A percentile compares a stretch with the other conserved stretches of the same genome.
These are phyloP conservation scores for Diaporthe ampelina DNA, from an alignment of 2,329 filamentous ascomycete species.

Conservation along the genomic window DNA sequence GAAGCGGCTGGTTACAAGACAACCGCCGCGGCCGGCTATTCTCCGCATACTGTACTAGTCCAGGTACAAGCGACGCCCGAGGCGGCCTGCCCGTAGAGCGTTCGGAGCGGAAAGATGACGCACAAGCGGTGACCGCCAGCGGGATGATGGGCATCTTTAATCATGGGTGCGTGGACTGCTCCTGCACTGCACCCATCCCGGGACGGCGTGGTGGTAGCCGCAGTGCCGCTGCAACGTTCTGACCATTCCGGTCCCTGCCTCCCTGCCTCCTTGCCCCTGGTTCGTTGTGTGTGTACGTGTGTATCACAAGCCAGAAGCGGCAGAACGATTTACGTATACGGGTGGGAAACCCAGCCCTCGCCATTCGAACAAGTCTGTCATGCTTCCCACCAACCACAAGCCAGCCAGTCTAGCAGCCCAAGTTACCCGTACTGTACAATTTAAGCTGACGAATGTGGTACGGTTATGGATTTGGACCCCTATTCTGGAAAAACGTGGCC, in stretches of 20 bases:
- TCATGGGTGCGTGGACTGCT: background rate
- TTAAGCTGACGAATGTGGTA: no score
- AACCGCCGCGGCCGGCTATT: background rate
- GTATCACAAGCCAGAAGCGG: conserved; percentile 5
- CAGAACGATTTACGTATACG: background rate
- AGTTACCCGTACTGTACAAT: no score
- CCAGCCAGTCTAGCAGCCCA: background rate
- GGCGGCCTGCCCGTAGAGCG: background rate
- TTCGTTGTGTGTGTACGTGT: background rate
- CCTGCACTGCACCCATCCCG: background rate
- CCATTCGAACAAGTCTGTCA: background rate
- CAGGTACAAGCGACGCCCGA: background rate
- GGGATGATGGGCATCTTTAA: no score
- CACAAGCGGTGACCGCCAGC: background rate
- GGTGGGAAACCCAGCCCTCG: conserved; percentile 19
- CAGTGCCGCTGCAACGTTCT: no score
- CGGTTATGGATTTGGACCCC: conserved; percentile 34
- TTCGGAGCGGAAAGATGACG: background rate
- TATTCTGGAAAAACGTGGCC: conserved; percentile 40
- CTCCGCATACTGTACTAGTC: no score
- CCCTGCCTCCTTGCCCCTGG: background rate
- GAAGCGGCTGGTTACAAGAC: background rate
- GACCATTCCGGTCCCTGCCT: background rate
- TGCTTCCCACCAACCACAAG: conserved; percentile 18
- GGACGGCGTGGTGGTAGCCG: no score